A percentile compares a stretch with the other conserved stretches of the same genome.
phyloP scores from a whole-genome alignment of 2,329 filamentous ascomycete genomes.

The Ilyonectria mors-panacis region DNA sequence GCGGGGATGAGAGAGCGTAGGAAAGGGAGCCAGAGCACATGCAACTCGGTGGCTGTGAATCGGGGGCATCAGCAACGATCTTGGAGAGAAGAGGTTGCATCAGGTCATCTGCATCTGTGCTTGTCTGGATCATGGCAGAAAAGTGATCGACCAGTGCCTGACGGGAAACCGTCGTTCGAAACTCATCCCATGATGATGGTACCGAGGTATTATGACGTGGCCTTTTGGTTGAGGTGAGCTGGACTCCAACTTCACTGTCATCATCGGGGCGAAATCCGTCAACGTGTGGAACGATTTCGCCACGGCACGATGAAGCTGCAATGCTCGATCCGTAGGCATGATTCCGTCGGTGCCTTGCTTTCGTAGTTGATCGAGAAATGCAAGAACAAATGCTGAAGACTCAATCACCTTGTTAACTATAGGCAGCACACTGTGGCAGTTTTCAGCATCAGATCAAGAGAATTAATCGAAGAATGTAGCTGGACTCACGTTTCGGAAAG shows the following conservation, averaged over 20 bases:
- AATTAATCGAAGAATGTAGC: background rate
- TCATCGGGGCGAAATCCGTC: slow-evolving; percentile 22
- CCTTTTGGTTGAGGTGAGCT: slow-evolving; percentile 2
- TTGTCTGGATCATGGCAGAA: slow-evolving; percentile 23
- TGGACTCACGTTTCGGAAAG: slow-evolving; percentile 27
- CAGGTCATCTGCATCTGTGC: slow-evolving; percentile 35
- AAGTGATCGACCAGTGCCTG: slow-evolving; percentile 31
- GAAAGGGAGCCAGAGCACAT: slow-evolving; percentile 51
- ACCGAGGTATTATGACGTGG: background rate
- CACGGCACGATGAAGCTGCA: slow-evolving; percentile 18
- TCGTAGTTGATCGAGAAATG: slow-evolving; percentile 25
- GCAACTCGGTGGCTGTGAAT: slow-evolving; percentile 38
- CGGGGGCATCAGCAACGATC: slow-evolving; percentile 29
- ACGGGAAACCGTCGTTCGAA: slow-evolving; percentile 4
- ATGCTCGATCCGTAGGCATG: slow-evolving; percentile 8
- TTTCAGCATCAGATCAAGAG: slow-evolving; percentile 6
- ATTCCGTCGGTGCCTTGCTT: background rate
- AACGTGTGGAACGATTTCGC: slow-evolving; percentile 19
- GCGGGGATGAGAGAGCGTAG: slow-evolving; percentile 39
- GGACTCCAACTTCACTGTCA: background rate
- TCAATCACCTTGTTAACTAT: slow-evolving; percentile 10
- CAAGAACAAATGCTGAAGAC: slow-evolving; percentile 23
- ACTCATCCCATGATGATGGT: background rate
- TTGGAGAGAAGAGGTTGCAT: slow-evolving; percentile 37
- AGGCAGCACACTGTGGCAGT: slow-evolving; percentile 19